Evolutionary conservation across 345 rosid genomes (phyloP), one percentile per base, ranked within the genome.

Genomic region (Citrus maxima): DNA sequence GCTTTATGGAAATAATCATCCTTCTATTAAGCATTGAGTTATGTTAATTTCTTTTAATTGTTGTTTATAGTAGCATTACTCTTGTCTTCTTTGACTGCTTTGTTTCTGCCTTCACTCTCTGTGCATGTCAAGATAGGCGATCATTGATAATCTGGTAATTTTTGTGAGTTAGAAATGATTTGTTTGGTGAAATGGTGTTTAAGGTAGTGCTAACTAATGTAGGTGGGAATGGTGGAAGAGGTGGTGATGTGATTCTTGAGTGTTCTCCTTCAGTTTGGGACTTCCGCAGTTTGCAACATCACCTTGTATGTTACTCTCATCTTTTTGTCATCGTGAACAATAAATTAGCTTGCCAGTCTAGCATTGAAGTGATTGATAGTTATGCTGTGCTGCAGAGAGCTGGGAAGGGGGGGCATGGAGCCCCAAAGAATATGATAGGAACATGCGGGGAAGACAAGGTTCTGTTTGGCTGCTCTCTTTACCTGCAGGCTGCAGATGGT

Each of bases 151-250:
- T 73, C 35, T 24, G 54, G 35, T 61, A 19, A 27, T 42, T 56
- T 54, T 55, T 72, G 25, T 67, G 10, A 19, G 18, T 14, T 30
- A 35, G 24, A 24, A 55, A 46, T 42, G 59, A 13, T 46, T 22
- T 37, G 37, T 59, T 21, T 38, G 8, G 40, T 42, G 46, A 42
- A 77, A 12, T 69, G 40, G 40, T 55, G 10, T 46, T 35, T 34
- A 7, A 22, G 27, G 38, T 19, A 14, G 40, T 35, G 25, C 42
- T 75, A 34, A 51, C 66, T 82, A 55, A 64, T 87, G 77, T 72
- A 95, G 98, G 97, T 84, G 99, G 98, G 59, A 92, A 91, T 84
- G 98, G 99, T 80, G 99, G 99, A 72, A 90, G 90, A 86, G 99
- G 98, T 65, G 99, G 99, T 55, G 94, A 95, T 86, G 98, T 95